Percentiles rank a stretch among this genome's conserved stretches.
These are phyloP conservation scores for Blastobotrys terrestris DNA, from an alignment of 805 yeast genomes.

Conservation along the genomic window DNA sequence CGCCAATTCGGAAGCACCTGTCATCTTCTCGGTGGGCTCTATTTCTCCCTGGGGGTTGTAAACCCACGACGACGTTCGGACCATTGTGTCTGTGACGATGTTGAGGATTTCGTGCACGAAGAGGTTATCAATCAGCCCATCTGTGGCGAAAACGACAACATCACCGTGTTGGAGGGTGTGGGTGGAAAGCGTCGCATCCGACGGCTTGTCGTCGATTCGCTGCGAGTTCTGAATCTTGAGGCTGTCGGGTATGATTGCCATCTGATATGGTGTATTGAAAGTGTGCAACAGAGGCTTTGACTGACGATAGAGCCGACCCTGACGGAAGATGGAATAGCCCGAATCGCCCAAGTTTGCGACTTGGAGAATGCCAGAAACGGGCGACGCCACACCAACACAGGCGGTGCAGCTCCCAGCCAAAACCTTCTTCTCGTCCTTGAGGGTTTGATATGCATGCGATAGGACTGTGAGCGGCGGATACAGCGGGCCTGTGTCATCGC, in stretches of 20 bases:
- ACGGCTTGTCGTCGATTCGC: conserved; percentile 52
- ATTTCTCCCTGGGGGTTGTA: conserved; percentile 23
- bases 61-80: conserved; percentile 29
- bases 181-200: conserved; percentile 56
- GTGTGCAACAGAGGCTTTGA: conserved; percentile 77
- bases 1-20: conserved; percentile 43
- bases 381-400: conserved; percentile 62
- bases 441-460: conserved; percentile 36
- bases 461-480: not conserved
- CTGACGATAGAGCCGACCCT: conserved; percentile 51
- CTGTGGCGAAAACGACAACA: conserved; percentile 80
- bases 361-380: conserved; percentile 44
- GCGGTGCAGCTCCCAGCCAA: conserved; percentile 94
- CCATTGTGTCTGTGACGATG: conserved; percentile 53
- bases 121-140: conserved; percentile 88
- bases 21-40: conserved; percentile 17
- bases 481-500: conserved; percentile 7
- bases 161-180: conserved; percentile 68
- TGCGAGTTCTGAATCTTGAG: conserved; percentile 36
- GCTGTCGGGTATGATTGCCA: conserved; percentile 72
- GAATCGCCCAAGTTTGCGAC: conserved; percentile 91
- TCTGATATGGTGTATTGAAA: conserved; percentile 88
- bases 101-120: conserved; percentile 63
- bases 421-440: conserved; percentile 51
- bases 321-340: conserved; percentile 83